These are phyloP conservation scores for Cylindrodendrum hubeiense DNA, from an alignment of 2,329 filamentous ascomycete species.

Conservation along the genomic window DNA sequence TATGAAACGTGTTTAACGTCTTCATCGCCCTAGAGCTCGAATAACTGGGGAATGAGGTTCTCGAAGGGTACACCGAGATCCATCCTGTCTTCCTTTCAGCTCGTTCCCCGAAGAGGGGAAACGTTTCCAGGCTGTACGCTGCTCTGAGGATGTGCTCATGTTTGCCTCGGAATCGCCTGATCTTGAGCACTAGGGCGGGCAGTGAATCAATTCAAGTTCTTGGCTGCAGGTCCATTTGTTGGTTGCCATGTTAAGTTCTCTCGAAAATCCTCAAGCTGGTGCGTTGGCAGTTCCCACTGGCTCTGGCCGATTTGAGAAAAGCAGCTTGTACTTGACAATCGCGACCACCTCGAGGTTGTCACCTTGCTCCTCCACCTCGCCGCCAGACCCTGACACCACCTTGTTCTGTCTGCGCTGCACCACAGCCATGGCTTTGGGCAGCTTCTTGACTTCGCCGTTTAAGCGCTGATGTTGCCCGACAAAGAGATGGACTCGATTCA, in stretches of 20 bases:
- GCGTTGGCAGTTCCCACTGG: constrained; percentile 72
- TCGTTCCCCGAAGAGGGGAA: background rate
- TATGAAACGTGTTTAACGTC: background rate
- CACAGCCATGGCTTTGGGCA: constrained; percentile 83
- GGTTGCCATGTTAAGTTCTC: background rate
- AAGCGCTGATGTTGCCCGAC: constrained; percentile 90
- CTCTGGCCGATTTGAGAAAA: constrained; percentile 88
- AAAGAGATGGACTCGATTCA: constrained; percentile 90
- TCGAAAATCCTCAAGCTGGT: constrained; percentile 32
- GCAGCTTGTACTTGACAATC: constrained; percentile 86
- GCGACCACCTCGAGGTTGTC: constrained; percentile 85
- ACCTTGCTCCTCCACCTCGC: constrained; percentile 48
- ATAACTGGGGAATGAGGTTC: background rate
- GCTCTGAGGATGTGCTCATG: background rate
- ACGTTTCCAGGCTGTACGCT: background rate
- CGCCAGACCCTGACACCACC: constrained; percentile 59
- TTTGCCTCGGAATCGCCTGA: background rate
- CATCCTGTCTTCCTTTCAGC: background rate
- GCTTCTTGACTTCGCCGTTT: constrained; percentile 89
- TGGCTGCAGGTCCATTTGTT: background rate
- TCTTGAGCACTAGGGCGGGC: background rate
- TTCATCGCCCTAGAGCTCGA: background rate
- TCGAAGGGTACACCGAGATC: background rate
- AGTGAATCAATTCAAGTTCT: background rate
- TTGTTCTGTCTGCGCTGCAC: constrained; percentile 68